Evolutionary conservation across 2,329 filamentous ascomycete genomes (phyloP).

Genomic region (Aquanectria penicillioides): DNA sequence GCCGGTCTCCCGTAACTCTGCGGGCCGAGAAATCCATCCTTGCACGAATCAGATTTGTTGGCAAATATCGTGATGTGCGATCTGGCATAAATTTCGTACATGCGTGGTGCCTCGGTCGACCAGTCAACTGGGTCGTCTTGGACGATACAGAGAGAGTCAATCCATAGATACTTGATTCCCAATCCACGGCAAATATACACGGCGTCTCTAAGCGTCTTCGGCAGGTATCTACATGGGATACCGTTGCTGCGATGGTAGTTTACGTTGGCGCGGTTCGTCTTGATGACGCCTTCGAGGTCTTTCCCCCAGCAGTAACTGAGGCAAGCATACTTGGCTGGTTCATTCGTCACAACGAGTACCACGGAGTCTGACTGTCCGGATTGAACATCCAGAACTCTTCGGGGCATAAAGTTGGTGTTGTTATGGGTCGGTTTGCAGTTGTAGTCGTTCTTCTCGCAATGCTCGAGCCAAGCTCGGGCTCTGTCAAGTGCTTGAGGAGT

Average conservation of each 20-base stretch:
- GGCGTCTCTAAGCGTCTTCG: not conserved
- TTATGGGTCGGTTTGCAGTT: not conserved
- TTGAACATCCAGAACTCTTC: not conserved
- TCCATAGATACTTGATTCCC: not conserved
- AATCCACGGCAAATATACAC: not conserved
- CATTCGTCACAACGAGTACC: not conserved
- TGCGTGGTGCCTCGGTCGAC: not conserved
- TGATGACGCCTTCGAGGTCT: not conserved
- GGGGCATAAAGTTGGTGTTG: not conserved
- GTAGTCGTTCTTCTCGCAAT: not conserved
- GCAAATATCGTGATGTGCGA: conserved; percentile 7
- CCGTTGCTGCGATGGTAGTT: not conserved
- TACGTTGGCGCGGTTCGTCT: not conserved
- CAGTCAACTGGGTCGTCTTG: conserved; percentile 1
- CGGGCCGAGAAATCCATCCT: not conserved
- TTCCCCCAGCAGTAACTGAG: conserved; percentile 12
- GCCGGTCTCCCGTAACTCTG: not conserved
- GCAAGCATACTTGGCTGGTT: not conserved
- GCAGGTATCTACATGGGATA: not conserved
- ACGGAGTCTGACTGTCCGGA: not conserved
- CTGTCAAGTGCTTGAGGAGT: not conserved
- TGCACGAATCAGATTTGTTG: not conserved
- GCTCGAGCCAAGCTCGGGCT: not conserved
- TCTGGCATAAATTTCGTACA: conserved; percentile 1
- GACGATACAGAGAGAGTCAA: conserved; percentile 11